Conservation (phyloP, 2,329 filamentous ascomycete genomes). For the Pezicula neosporulosa region DNA sequence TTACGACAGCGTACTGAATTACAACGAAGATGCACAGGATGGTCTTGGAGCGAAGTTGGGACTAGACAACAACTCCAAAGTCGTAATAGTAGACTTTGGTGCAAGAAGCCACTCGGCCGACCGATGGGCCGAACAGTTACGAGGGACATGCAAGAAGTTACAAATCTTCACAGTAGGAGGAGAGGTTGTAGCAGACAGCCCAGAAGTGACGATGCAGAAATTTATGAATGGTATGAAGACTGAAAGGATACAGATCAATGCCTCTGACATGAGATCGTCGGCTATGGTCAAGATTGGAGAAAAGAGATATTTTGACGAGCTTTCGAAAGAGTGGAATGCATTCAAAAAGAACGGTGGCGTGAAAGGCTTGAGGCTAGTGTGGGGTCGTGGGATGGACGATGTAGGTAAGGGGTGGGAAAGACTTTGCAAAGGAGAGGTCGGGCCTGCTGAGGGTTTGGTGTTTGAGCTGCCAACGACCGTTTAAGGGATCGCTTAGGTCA, state of each 20-base stretch:
- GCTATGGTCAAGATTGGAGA: conserved; percentile 11
- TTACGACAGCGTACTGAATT: conserved; percentile 18
- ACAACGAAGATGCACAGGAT: conserved; percentile 12
- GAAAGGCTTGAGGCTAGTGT: conserved; percentile 13
- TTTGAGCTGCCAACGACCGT: conserved; percentile 5
- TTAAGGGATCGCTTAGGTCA: too few species aligned
- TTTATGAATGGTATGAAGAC: conserved; percentile 8
- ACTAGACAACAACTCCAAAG: conserved; percentile 13
- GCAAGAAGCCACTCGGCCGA: conserved; percentile 14
- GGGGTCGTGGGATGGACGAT: conserved; percentile 20
- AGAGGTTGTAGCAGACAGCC: conserved; percentile 11
- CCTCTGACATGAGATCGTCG: conserved; percentile 10
- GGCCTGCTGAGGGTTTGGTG: conserved; percentile 15
- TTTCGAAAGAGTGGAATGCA: conserved; percentile 5
- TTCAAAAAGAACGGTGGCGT: conserved; percentile 13
- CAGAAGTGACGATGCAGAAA: conserved; percentile 9
- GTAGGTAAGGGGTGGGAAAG: conserved; percentile 18
- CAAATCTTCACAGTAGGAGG: conserved; percentile 9
- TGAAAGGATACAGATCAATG: conserved; percentile 11
- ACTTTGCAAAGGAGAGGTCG: conserved; percentile 17
- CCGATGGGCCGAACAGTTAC: conserved; percentile 13
- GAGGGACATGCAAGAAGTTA: conserved; percentile 4
- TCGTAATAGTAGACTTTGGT: conserved; percentile 19
- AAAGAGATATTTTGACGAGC: conserved; percentile 14
- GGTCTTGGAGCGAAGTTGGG: conserved; percentile 7